Percentiles rank a stretch among this genome's conserved stretches.
These are phyloP conservation scores for Sicyos edulis DNA, from an alignment of 306 rosid species.

Conservation along the genomic window DNA sequence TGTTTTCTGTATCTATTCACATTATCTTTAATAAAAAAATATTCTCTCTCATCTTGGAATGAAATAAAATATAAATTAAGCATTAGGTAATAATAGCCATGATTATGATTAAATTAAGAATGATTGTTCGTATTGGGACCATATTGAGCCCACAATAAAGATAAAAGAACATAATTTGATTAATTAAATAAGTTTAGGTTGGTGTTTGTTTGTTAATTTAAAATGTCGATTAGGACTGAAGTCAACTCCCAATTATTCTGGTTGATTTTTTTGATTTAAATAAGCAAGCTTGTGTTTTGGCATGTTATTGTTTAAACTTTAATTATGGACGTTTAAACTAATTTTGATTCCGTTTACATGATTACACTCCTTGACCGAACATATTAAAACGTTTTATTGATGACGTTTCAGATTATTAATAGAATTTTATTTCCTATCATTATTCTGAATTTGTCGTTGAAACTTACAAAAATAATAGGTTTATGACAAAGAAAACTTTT, in stretches of 20 bases:
- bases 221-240: background rate
- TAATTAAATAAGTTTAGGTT: background rate
- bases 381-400: too few species aligned
- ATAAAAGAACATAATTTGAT: background rate
- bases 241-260: slow-evolving; percentile 10
- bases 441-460: too few species aligned
- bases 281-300: background rate
- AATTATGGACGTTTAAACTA: background rate
- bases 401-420: too few species aligned
- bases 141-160: background rate
- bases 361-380: too few species aligned
- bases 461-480: too few species aligned
- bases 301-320: background rate
- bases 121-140: background rate
- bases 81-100: background rate
- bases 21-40: background rate
- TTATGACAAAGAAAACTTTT: background rate
- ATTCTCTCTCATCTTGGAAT: background rate
- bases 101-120: background rate
- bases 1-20: background rate
- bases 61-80: background rate
- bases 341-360: background rate
- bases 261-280: slow-evolving; percentile 3
- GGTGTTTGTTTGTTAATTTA: background rate
- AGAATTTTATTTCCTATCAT: too few species aligned